These are phyloP conservation scores for Articulospora tetracladia DNA, from an alignment of 495 filamentous ascomycete genomes.

Conservation along the genomic window DNA sequence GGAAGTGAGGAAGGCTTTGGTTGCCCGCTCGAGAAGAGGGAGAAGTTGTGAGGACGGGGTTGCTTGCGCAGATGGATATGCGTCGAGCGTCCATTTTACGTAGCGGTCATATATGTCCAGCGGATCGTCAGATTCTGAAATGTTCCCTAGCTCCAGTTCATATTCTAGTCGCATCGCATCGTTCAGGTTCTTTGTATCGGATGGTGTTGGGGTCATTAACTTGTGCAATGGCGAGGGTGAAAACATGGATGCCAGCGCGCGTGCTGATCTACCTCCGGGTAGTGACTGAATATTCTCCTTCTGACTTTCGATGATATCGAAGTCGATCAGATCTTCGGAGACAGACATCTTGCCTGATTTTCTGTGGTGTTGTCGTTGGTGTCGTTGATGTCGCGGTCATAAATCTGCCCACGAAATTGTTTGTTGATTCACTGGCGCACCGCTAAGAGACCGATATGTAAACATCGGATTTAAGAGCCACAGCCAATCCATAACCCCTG, in stretches of 20 bases:
- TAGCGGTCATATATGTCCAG: conserved; percentile 96
- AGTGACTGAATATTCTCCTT: conserved; percentile 98
- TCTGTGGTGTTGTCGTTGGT: conserved; percentile 5
- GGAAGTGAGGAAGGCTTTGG: conserved; percentile 78
- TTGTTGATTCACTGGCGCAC: not conserved
- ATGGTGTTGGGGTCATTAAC: conserved; percentile 53
- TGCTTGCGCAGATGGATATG: conserved; percentile 90
- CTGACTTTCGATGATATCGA: conserved; percentile 91
- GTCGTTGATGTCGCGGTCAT: not conserved
- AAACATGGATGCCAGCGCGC: conserved; percentile 81
- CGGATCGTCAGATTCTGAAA: conserved; percentile 88
- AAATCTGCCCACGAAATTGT: not conserved
- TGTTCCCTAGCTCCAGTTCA: conserved; percentile 72
- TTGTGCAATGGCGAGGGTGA: conserved; percentile 48
- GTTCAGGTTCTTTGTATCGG: conserved; percentile 71
- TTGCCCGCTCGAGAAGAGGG: conserved; percentile 87
- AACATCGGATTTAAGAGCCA: no score
- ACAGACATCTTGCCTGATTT: conserved; percentile 38
- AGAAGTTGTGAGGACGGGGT: conserved; percentile 86
- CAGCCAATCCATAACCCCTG: no score
- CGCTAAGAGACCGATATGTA: not conserved
- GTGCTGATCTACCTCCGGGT: conserved; percentile 85
- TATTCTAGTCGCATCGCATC: conserved; percentile 77
- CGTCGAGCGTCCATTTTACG: conserved; percentile 91
- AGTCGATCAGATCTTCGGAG: conserved; percentile 63